phyloP scores from a whole-genome alignment of 106 monocot species.

The Narthecium ossifragum region DNA sequence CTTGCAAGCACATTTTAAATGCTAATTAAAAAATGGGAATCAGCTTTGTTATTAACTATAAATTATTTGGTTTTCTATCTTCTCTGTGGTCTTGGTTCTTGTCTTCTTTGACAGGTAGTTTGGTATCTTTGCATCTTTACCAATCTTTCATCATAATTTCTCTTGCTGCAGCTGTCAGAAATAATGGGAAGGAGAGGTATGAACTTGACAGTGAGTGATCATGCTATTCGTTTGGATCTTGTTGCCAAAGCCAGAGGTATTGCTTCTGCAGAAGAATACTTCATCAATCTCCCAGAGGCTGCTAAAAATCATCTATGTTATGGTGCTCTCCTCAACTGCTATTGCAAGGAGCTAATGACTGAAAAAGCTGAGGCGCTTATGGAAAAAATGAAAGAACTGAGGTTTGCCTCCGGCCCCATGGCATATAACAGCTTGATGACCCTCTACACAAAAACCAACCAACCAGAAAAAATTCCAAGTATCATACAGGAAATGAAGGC shows the following conservation, averaged over 20 bases:
- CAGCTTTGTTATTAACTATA: too few species aligned
- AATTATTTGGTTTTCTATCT: too few species aligned
- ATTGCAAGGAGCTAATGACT: conserved; percentile 85
- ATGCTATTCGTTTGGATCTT: conserved; percentile 83
- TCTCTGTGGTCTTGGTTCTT: background rate
- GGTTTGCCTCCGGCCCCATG: conserved; percentile 62
- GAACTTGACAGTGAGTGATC: conserved; percentile 79
- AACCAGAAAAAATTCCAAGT: conserved; percentile 55
- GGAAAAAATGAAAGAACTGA: conserved; percentile 89
- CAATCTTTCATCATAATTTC: too few species aligned
- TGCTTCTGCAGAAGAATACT: conserved; percentile 76
- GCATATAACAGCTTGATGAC: conserved; percentile 96
- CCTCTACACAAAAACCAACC: conserved; percentile 67
- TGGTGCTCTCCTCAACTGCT: conserved; percentile 89
- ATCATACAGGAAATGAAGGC: conserved; percentile 93
- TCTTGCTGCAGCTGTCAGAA: conserved; percentile 73
- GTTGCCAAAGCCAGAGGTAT: conserved; percentile 76
- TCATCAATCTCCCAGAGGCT: conserved; percentile 76
- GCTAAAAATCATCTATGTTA: conserved; percentile 79
- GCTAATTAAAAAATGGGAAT: too few species aligned
- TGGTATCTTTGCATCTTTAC: background rate
- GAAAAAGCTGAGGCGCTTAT: conserved; percentile 87
- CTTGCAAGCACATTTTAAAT: too few species aligned
- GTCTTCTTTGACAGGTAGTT: background rate
- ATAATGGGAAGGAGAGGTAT: conserved; percentile 82